phyloP scores from a whole-genome alignment of 352 stramenopile species.

The Aphanomyces cochlioides region DNA sequence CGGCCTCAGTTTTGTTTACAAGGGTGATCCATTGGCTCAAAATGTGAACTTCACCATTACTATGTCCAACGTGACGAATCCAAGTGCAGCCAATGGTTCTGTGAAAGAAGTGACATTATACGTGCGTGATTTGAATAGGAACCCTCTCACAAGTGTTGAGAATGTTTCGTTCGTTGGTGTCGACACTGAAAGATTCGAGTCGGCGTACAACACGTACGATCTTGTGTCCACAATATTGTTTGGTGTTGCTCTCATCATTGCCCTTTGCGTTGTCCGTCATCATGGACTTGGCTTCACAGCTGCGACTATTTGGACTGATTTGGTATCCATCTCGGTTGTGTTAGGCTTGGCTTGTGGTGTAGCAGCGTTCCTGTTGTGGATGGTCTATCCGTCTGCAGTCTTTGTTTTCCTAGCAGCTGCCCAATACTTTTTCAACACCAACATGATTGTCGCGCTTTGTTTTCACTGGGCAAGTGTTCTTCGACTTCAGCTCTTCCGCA shows the following conservation, averaged over 20 bases:
- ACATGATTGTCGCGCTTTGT: slow-evolving; percentile 85
- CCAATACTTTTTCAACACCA: slow-evolving; percentile 85
- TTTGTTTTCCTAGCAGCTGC: slow-evolving; percentile 82
- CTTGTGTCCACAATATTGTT: slow-evolving; percentile 70
- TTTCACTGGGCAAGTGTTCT: slow-evolving; percentile 84
- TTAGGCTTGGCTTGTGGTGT: slow-evolving; percentile 80
- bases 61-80: slow-evolving; percentile 13
- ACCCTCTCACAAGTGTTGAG: background rate
- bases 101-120: background rate
- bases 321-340: slow-evolving; percentile 75
- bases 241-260: slow-evolving; percentile 72
- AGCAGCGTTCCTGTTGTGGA: slow-evolving; percentile 76
- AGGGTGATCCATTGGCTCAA: background rate
- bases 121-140: background rate
- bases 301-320: slow-evolving; percentile 80
- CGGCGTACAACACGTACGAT: slow-evolving; percentile 36
- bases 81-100: background rate
- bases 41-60: slow-evolving; percentile 7
- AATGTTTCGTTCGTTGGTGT: background rate
- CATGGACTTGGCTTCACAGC: slow-evolving; percentile 77
- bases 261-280: slow-evolving; percentile 56
- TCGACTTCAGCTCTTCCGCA: slow-evolving; percentile 85
- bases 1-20: slow-evolving; percentile 1
- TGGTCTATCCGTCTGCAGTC: slow-evolving; percentile 74
- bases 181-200: background rate